These are phyloP conservation scores for Penicillium sp. DNA, from an alignment of 2,329 filamentous ascomycete genomes.

Conservation along the genomic window DNA sequence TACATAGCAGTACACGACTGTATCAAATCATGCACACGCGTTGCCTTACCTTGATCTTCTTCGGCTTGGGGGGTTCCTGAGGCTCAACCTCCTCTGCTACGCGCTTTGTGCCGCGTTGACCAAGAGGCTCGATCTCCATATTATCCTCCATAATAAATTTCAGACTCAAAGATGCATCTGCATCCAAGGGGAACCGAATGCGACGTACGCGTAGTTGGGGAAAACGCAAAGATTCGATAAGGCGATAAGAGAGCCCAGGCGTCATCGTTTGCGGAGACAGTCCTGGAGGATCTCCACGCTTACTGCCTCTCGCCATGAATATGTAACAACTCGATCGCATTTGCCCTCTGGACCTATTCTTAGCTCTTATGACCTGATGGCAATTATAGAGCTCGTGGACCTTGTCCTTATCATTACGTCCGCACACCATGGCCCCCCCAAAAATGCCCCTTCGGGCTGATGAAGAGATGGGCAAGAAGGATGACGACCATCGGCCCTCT, in stretches of 20 bases:
- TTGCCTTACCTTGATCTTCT: conserved; percentile 46
- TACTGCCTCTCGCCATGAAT: background rate
- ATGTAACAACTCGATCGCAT: background rate
- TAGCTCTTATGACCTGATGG: background rate
- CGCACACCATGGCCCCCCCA: conserved; percentile 38
- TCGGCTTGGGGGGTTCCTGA: conserved; percentile 39
- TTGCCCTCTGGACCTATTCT: background rate
- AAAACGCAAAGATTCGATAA: conserved; percentile 24
- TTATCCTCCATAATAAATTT: conserved; percentile 33
- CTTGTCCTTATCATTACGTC: conserved; percentile 11
- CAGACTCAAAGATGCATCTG: background rate
- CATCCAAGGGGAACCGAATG: background rate
- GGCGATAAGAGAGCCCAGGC: conserved; percentile 15
- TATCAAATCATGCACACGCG: background rate
- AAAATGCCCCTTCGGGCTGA: conserved; percentile 52
- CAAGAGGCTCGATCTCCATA: conserved; percentile 46
- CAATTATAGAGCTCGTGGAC: conserved; percentile 19
- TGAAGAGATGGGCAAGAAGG: conserved; percentile 64
- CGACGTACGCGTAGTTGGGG: conserved; percentile 10
- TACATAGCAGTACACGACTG: background rate
- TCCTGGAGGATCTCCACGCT: background rate
- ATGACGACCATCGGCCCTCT: conserved; percentile 58
- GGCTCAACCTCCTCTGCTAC: conserved; percentile 48
- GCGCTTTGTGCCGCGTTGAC: conserved; percentile 49
- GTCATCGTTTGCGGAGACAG: conserved; percentile 8